Evolutionary conservation across 805 yeast genomes (phyloP).

Genomic region (Spathaspora passalidarum): DNA sequence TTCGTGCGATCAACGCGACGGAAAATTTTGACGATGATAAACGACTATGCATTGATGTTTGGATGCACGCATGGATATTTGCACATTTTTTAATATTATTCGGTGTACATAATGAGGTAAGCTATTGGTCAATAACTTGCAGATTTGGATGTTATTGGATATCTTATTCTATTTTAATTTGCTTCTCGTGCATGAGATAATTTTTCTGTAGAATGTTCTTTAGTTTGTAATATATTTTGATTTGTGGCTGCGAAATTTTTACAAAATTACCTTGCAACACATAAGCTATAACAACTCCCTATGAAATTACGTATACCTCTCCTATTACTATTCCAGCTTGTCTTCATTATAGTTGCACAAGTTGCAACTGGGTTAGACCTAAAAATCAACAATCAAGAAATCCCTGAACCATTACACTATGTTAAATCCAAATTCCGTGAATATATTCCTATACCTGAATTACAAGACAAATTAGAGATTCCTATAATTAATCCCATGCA

Average conservation of each 20-base stretch:
- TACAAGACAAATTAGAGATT: slow-evolving; percentile 7
- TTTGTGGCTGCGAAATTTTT: slow-evolving; percentile 1
- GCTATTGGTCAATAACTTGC: too few relatives aligned
- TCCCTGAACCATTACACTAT: slow-evolving; percentile 5
- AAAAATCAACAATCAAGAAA: slow-evolving; percentile 6
- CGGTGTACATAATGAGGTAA: too few relatives aligned
- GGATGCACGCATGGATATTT: too few relatives aligned
- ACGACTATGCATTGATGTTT: too few relatives aligned
- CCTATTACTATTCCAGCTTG: neutral
- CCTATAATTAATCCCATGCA: slow-evolving; percentile 5
- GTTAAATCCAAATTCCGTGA: slow-evolving; percentile 8
- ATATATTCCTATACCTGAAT: slow-evolving; percentile 7
- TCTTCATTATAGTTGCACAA: neutral
- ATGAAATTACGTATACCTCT: neutral
- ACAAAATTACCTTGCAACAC: neutral
- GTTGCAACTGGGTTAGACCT: slow-evolving; percentile 2
- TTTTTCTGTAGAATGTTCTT: neutral
- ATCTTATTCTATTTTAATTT: too few relatives aligned
- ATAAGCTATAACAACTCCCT: neutral
- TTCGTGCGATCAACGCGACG: too few relatives aligned
- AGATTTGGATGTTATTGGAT: too few relatives aligned
- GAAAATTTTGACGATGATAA: too few relatives aligned
- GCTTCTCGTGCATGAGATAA: neutral
- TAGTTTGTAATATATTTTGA: too few relatives aligned
- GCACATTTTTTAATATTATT: too few relatives aligned